These are phyloP conservation scores for Remersonia thermophila DNA, from an alignment of 2,329 filamentous ascomycete genomes.

Conservation along the genomic window DNA sequence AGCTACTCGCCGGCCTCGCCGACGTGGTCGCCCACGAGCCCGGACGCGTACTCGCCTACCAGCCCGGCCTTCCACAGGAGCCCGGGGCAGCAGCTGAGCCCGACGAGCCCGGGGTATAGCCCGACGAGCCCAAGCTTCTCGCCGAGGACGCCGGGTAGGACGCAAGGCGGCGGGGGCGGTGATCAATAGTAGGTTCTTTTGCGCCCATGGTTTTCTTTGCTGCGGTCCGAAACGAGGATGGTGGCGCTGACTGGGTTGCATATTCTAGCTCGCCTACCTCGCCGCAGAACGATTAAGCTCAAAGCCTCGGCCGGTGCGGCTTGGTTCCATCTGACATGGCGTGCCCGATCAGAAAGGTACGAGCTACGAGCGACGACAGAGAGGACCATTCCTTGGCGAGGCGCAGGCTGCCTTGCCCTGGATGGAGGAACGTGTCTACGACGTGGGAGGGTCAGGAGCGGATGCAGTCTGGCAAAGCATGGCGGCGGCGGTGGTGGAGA, in stretches of 20 bases:
- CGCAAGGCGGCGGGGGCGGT: slow-evolving; percentile 26
- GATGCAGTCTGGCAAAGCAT: too few relatives aligned
- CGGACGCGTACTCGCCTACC: slow-evolving; percentile 49
- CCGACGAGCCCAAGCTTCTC: slow-evolving; percentile 44
- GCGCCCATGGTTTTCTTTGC: background rate
- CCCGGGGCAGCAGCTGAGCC: slow-evolving; percentile 43
- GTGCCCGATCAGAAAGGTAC: too few relatives aligned
- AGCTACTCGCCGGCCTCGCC: slow-evolving; percentile 59
- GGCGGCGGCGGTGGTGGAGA: too few relatives aligned
- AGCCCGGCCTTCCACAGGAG: slow-evolving; percentile 47
- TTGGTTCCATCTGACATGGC: too few relatives aligned
- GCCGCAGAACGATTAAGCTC: slow-evolving; percentile 25
- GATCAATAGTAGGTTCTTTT: slow-evolving; percentile 28
- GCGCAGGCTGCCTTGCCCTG: too few relatives aligned
- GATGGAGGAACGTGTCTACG: too few relatives aligned
- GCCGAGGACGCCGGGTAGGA: slow-evolving; percentile 32
- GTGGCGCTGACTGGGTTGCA: slow-evolving; percentile 7
- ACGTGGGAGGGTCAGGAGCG: too few relatives aligned
- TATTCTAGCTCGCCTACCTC: slow-evolving; percentile 26
- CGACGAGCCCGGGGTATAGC: slow-evolving; percentile 61
- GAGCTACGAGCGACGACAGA: too few relatives aligned
- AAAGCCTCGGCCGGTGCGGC: too few relatives aligned
- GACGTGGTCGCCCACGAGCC: slow-evolving; percentile 67
- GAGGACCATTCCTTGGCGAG: too few relatives aligned
- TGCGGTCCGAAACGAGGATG: too few relatives aligned